Evolutionary conservation across 306 rosid species (phyloP).

Genomic region (Sechiopsis laciniata): DNA sequence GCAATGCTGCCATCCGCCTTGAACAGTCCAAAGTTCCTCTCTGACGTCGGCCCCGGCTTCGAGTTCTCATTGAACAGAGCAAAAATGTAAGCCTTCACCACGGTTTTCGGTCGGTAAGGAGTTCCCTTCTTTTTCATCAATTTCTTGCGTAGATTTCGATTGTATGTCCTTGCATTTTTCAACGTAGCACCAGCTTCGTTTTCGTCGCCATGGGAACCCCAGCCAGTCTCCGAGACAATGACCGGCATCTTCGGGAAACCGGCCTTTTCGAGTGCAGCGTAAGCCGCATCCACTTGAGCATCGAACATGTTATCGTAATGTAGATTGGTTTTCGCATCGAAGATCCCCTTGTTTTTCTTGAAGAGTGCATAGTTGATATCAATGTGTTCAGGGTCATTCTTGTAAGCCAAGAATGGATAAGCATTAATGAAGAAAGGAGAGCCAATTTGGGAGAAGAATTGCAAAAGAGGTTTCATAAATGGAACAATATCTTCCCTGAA

Average conservation of each 20-base stretch:
- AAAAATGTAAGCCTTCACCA: conserved; percentile 61
- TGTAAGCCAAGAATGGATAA: conserved; percentile 91
- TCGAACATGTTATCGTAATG: conserved; percentile 84
- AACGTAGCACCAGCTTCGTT: conserved; percentile 61
- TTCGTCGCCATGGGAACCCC: conserved; percentile 81
- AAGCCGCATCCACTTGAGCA: conserved; percentile 79
- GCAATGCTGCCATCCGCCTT: conserved; percentile 87
- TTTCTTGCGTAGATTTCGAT: conserved; percentile 48
- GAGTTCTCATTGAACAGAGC: conserved; percentile 88
- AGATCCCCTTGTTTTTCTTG: conserved; percentile 52
- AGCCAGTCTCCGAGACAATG: conserved; percentile 83
- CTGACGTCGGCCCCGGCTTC: conserved; percentile 80
- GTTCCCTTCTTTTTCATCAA: conserved; percentile 77
- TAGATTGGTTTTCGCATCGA: conserved; percentile 64
- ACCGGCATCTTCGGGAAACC: conserved; percentile 70
- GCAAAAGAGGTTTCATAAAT: conserved; percentile 67
- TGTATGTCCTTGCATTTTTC: conserved; percentile 61
- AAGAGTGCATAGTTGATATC: conserved; percentile 76
- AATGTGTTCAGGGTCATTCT: conserved; percentile 72
- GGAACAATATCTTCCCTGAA: conserved; percentile 59
- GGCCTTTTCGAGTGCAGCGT: conserved; percentile 68
- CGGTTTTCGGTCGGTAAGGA: conserved; percentile 71
- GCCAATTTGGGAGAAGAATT: conserved; percentile 62
- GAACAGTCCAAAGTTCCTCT: conserved; percentile 88
- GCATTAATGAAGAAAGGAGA: conserved; percentile 89